phyloP scores from a whole-genome alignment of 768 basidiomycete genomes.

The Hydnomerulius pinastri region DNA sequence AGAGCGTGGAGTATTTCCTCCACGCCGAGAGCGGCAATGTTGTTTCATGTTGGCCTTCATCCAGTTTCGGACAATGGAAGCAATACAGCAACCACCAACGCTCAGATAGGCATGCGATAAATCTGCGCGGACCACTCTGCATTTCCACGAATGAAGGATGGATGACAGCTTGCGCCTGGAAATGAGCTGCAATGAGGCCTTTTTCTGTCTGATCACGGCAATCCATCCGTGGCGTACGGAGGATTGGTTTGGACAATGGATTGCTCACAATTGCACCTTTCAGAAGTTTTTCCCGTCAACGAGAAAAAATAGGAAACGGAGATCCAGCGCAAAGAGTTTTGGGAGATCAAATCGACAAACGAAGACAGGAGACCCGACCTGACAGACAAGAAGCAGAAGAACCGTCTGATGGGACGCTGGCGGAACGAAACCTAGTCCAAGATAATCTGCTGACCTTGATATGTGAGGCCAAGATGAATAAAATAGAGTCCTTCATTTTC shows the following conservation, averaged over 20 bases:
- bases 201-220: neutral
- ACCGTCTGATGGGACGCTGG: no score
- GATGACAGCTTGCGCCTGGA: slow-evolving; percentile 8
- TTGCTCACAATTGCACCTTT: no score
- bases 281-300: neutral
- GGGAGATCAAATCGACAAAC: neutral
- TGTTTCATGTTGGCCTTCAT: neutral
- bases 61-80: neutral
- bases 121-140: neutral
- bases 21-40: neutral
- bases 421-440: neutral
- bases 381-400: neutral
- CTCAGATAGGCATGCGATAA: slow-evolving; percentile 19
- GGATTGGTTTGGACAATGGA: neutral
- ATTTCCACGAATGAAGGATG: slow-evolving; percentile 4
- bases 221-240: slow-evolving; percentile 12
- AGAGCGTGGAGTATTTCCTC: neutral
- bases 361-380: neutral
- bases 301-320: neutral
- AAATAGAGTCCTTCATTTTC: neutral
- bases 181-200: slow-evolving; percentile 11
- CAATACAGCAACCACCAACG: neutral
- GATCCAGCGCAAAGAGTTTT: neutral
- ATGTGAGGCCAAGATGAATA: neutral
- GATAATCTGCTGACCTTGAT: slow-evolving; percentile 2